A percentile compares a stretch with the other conserved stretches of the same genome.
These are phyloP conservation scores for Phytopythium montanum DNA, from an alignment of 352 stramenopile species.

Conservation along the genomic window DNA sequence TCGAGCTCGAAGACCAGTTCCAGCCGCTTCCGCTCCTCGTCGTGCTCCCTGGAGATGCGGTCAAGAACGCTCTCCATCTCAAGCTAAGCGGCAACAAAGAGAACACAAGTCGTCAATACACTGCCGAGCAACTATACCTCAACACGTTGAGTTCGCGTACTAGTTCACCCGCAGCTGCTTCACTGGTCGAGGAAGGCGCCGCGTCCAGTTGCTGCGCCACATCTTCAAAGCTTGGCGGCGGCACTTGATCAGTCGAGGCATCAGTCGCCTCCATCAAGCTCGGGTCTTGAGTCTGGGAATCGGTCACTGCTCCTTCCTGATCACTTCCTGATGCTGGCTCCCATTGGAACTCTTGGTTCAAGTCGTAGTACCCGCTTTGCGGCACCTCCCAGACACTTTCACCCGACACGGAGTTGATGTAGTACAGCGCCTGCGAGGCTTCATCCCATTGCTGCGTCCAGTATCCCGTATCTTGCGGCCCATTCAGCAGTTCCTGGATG, in stretches of 20 bases:
- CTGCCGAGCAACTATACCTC: neutral
- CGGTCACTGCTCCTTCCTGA: neutral
- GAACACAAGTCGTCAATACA: neutral
- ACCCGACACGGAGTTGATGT: constrained; percentile 47
- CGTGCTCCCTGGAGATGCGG: constrained; percentile 61
- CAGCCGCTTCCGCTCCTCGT: constrained; percentile 54
- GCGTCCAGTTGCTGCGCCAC: neutral
- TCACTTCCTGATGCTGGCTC: neutral
- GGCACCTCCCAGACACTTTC: constrained; percentile 67
- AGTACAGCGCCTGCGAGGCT: constrained; percentile 52
- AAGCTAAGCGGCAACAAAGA: constrained; percentile 16
- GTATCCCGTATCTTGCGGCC: constrained; percentile 30
- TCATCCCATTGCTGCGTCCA: constrained; percentile 75
- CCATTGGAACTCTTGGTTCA: constrained; percentile 52
- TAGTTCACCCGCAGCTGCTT: neutral
- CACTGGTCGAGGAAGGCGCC: neutral
- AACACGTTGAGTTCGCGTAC: neutral
- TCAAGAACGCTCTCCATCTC: constrained; percentile 59
- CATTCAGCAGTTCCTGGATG: constrained; percentile 59
- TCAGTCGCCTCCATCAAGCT: neutral
- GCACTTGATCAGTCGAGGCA: neutral
- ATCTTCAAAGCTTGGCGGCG: neutral
- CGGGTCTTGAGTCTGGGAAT: neutral
- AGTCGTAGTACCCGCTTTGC: constrained; percentile 51
- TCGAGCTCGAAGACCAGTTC: constrained; percentile 65